These are phyloP conservation scores for Rhodotorula sp. DNA, from an alignment of 1,284 basidiomycete genomes.

Conservation along the genomic window DNA sequence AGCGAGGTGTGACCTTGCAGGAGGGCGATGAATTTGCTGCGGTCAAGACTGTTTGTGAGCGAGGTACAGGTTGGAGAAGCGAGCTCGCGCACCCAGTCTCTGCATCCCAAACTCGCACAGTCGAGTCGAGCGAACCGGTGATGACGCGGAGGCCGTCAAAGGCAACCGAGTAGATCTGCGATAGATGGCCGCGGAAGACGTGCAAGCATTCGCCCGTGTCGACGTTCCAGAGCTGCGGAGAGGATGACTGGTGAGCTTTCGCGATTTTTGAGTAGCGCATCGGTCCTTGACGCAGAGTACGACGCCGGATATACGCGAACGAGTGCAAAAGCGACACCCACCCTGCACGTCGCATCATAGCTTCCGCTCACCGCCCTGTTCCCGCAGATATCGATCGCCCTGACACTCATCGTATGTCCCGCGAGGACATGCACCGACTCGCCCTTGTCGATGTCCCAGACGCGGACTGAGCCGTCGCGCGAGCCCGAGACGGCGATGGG, in stretches of 20 bases:
- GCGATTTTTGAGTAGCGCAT: conserved; percentile 45
- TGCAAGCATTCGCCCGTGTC: conserved; percentile 67
- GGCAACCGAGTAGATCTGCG: conserved; percentile 90
- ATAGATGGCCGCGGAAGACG: conserved; percentile 81
- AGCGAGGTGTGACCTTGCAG: conserved; percentile 91
- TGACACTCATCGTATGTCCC: conserved; percentile 80
- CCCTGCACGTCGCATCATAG: conserved; percentile 79
- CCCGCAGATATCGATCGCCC: conserved; percentile 84
- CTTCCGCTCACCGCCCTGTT: conserved; percentile 80
- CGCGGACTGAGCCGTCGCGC: conserved; percentile 78
- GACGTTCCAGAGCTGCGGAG: conserved; percentile 69
- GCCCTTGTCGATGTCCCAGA: conserved; percentile 90
- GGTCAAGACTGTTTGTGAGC: not conserved
- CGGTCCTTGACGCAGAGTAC: conserved; percentile 52
- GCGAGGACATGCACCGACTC: conserved; percentile 64
- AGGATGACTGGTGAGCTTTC: not conserved
- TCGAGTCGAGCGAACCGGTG: conserved; percentile 86
- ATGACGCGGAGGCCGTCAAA: conserved; percentile 84
- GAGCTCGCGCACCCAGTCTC: conserved; percentile 62
- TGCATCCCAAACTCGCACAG: conserved; percentile 84
- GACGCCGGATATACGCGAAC: conserved; percentile 67
- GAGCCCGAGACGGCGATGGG: conserved; percentile 89
- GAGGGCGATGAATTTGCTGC: conserved; percentile 74
- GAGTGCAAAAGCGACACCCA: conserved; percentile 56
- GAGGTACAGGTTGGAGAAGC: not conserved